Base-by-base conservation (phyloP, 352 stramenopile genomes). In the Phytophthora rubi region DNA sequence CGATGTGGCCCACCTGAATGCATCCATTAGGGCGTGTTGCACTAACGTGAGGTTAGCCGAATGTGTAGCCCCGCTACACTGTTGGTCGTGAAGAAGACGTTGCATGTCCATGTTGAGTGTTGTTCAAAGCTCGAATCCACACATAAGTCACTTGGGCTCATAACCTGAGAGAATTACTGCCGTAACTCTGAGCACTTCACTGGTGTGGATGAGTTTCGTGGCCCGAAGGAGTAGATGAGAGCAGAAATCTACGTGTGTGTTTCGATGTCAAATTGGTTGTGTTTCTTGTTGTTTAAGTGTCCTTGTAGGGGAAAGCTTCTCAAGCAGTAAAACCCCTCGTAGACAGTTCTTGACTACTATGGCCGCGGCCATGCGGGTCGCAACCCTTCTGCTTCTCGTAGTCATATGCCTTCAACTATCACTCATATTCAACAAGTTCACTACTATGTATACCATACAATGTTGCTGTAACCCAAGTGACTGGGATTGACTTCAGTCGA, bases 381-480 rank as follows among this genome's bases (percentile, higher is more conserved):
- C 23, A 26, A 26, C 2, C 23, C 23, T 26, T 26, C 1, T 26
- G 23, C 23, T 26, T 26, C 23, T 26, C 23, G 23, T 26, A 26
- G 23, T 26, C 23, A 26, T 3, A 26, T 26, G 23, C 18, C 39
- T n/a, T 47, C 39, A 47, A 47, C 39, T 13, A 5, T 47, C 39
- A 47, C 39, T 47, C 39, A 13, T 13, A n/a, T 47, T 47, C 39
- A 47, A 47, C 39, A 47, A 47, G 39, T 10, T 21, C n/a, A 18
- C 13, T 47, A 8, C 13, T 47, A 47, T 47, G n/a, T 13, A 47
- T 21, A 2, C 7, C 13, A 47, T 47, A 47, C 39, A 47, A 18
- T 47, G 39, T 47, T 47, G 39, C n/a, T 47, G 39, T 13, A 45
- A 47, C 39, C 39, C 39, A 47, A 47, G 15, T 47, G 39, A 47